Conservation (phyloP, 176 grass and related monocot genomes). For the Canna indica region DNA sequence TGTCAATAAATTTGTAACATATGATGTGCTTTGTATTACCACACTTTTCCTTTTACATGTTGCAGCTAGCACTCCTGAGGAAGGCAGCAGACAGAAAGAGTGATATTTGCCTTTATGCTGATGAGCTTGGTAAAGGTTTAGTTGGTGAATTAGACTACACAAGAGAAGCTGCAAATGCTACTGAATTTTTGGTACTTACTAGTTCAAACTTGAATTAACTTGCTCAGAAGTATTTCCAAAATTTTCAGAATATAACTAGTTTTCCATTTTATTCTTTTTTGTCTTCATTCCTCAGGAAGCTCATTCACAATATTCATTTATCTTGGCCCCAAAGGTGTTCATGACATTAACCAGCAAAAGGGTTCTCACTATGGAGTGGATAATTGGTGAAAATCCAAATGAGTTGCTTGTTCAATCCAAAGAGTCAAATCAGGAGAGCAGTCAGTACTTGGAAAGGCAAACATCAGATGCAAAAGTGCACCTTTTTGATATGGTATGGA, state of each 20-base stretch:
- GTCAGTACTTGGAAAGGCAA: conserved; percentile 36
- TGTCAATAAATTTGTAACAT: background rate
- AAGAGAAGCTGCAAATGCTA: conserved; percentile 81
- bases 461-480: conserved; percentile 48
- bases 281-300: conserved; percentile 46
- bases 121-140: conserved; percentile 87
- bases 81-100: conserved; percentile 72
- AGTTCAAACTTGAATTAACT: background rate
- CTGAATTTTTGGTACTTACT: conserved; percentile 62
- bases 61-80: conserved; percentile 64
- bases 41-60: conserved; percentile 25
- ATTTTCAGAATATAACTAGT: background rate
- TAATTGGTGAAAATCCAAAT: conserved; percentile 72
- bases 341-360: conserved; percentile 64
- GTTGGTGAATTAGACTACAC: conserved; percentile 84
- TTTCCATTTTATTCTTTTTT: background rate
- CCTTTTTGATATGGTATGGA: conserved; percentile 87
- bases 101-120: conserved; percentile 80
- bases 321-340: conserved; percentile 72
- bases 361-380: conserved; percentile 93
- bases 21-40: conserved; percentile 15
- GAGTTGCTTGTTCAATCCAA: conserved; percentile 64
- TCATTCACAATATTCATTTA: conserved; percentile 80
- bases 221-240: background rate
- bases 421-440: conserved; percentile 25